A percentile compares a stretch with the other conserved stretches of the same genome.
Evolutionary conservation across 441 rosid genomes (phyloP).

Genomic region (Pelargonium fulgidum): DNA sequence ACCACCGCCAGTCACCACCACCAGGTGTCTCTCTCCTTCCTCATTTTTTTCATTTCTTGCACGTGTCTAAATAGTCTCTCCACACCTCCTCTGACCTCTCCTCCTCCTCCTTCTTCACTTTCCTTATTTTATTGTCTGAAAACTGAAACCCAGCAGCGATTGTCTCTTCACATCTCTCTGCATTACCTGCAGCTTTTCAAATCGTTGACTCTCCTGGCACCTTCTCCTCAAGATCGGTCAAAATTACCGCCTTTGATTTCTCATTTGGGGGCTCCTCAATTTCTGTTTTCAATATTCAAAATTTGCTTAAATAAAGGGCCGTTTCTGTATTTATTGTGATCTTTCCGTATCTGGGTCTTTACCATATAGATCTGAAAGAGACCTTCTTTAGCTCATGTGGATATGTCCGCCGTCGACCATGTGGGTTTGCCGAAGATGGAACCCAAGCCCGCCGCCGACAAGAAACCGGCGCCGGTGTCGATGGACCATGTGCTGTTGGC

Average conservation of each 20-base stretch:
- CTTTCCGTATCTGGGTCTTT: not conserved
- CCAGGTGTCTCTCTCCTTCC: no score
- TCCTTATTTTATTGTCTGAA: not conserved
- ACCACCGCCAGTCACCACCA: no score
- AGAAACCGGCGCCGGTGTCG: constrained; percentile 50
- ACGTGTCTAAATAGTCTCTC: not conserved
- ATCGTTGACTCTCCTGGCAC: constrained; percentile 2
- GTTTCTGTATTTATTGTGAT: constrained; percentile 1
- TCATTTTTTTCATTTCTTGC: not conserved
- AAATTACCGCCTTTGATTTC: not conserved
- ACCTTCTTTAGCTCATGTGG: not conserved
- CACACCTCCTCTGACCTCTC: not conserved
- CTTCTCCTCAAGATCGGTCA: not conserved
- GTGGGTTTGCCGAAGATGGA: constrained; percentile 29
- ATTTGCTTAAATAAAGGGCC: constrained; percentile 1
- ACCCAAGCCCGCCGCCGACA: constrained; percentile 22
- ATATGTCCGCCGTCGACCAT: constrained; percentile 34
- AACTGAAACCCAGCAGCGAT: not conserved
- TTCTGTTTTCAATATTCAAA: not conserved
- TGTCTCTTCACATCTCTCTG: not conserved
- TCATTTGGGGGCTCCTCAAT: constrained; percentile 11
- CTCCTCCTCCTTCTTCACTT: not conserved
- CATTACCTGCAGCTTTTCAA: no score
- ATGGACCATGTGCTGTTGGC: constrained; percentile 90
- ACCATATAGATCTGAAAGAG: constrained; percentile 5